Percentiles rank a stretch among this genome's conserved stretches.
Evolutionary conservation across 495 filamentous ascomycete genomes (phyloP).

Genomic region (Glarea lozoyensis): DNA sequence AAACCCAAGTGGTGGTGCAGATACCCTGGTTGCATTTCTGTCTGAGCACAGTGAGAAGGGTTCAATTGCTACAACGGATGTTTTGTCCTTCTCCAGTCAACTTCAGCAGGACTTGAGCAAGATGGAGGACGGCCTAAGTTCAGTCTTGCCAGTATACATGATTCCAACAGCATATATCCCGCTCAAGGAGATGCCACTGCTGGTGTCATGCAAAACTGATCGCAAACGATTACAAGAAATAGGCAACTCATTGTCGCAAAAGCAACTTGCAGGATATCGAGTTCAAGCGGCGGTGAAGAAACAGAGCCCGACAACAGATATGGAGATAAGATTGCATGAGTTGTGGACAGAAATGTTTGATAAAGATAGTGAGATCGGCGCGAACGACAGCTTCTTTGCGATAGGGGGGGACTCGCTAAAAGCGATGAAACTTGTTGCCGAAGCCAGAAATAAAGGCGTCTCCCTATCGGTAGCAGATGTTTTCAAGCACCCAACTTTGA

Average conservation of each 20-base stretch:
- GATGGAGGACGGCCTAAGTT: not conserved
- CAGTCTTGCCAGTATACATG: constrained; percentile 17
- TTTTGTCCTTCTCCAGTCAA: not conserved
- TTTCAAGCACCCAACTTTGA: constrained; percentile 24
- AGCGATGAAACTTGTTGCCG: constrained; percentile 59
- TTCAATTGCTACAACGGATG: too few species aligned
- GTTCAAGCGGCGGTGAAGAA: not conserved
- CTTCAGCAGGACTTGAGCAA: not conserved
- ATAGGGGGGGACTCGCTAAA: constrained; percentile 62
- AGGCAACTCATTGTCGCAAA: not conserved
- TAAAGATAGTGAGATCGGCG: constrained; percentile 27
- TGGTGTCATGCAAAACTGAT: constrained; percentile 1
- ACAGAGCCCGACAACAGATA: not conserved
- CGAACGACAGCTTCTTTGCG: constrained; percentile 53
- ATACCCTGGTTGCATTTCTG: constrained; percentile 2
- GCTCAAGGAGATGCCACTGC: not conserved
- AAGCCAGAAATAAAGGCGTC: constrained; percentile 40
- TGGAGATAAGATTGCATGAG: not conserved
- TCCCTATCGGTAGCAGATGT: constrained; percentile 44
- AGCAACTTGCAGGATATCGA: not conserved
- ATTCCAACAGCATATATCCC: constrained; percentile 13
- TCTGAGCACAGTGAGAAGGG: not conserved
- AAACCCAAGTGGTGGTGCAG: not conserved
- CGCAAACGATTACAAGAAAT: not conserved
- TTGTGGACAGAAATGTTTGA: not conserved